Base-by-base conservation (phyloP, 768 basidiomycete genomes). In the Auriscalpium vulgare region DNA sequence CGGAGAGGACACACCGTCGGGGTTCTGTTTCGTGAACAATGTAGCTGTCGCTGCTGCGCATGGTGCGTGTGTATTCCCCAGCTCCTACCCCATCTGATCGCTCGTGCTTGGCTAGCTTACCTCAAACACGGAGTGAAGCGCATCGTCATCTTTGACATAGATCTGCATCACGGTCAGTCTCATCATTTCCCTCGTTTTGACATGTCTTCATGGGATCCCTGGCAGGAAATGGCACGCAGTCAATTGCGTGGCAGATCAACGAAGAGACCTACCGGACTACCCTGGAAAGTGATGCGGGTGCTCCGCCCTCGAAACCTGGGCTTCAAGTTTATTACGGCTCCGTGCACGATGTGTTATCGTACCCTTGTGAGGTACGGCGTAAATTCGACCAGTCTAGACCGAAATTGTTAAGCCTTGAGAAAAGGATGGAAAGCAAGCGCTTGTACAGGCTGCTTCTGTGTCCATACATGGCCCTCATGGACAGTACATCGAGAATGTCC, bases 1-100 rank as follows among this genome's bases (percentile, higher is more conserved):
- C 65, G 90, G 90, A 2, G 92, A 94, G 69, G 83, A 93, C 57
- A 81, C 82, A 0, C 95, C 95, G 0, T 86, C 83, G 10, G 95
- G 95, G 0, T 98, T 97, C 68, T 97, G 95, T 69, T 97, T 95
- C 62, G 79, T 97, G 35, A 97, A 97, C 61, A 99, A 98, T 64
- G 88, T 97, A 0, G 85, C 87, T 0, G 79, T 97, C 3, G 94
- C 79, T 0, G 93, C 93, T 36, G 91, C 92, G 13, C 91, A 97
- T 66, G 95, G 93, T 93, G 62, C 43, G 76, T 56, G 4, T 11
- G 10, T 53, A 10, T 9, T 10, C 35, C 37, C 40, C n/a, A 35
- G 1, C 17, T 48, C 43, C 23, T 17, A 35, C 40, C 46, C n/a
- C n/a, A 50, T 6, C 21, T 2, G 29, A 29, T 29, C 29, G 29